Conservation (phyloP, 73 alveolate species). For the Stentor coeruleus region DNA sequence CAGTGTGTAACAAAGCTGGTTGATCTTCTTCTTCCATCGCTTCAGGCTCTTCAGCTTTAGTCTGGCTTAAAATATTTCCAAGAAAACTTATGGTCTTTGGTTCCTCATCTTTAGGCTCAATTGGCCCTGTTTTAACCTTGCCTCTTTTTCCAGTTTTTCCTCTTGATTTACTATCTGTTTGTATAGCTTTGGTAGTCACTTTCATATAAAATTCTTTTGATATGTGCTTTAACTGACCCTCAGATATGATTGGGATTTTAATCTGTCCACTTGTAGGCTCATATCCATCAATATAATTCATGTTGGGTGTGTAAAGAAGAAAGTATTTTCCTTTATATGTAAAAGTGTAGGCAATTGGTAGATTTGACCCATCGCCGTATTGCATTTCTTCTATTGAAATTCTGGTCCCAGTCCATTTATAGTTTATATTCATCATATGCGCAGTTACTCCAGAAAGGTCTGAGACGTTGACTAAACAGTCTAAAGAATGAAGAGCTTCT, state of each 20-base stretch:
- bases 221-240: neutral
- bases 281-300: conserved; percentile 21
- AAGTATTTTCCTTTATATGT: neutral
- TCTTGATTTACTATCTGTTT: conserved; percentile 10
- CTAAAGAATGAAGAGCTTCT: neutral
- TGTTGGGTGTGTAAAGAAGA: conserved; percentile 15
- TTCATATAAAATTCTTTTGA: neutral
- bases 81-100: no score
- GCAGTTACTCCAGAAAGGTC: neutral
- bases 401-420: neutral
- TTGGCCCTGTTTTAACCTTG: no score
- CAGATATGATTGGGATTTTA: neutral
- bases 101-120: no score
- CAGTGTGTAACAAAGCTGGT: no score
- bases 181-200: neutral
- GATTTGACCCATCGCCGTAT: neutral
- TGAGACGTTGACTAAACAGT: neutral
- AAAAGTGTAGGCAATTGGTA: neutral
- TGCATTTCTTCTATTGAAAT: no score
- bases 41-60: no score
- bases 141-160: no score
- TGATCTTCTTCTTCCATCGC: no score
- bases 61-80: no score
- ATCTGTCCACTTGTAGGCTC: conserved; percentile 1
- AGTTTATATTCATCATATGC: neutral